Evolutionary conservation across 2,329 filamentous ascomycete species (phyloP).

Genomic region (Clonostachys rhizophaga): DNA sequence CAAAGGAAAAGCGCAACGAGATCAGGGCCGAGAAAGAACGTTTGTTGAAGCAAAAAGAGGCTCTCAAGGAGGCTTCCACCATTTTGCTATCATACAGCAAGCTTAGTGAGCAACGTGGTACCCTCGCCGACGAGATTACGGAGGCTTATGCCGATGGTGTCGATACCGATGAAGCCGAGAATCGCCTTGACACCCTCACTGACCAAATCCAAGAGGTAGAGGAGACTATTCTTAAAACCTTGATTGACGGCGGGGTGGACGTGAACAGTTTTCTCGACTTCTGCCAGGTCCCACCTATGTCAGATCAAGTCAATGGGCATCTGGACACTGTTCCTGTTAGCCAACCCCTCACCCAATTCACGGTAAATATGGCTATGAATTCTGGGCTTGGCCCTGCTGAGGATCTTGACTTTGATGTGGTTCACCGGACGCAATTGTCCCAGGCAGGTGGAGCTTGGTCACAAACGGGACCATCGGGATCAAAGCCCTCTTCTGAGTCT

Average conservation of each 20-base stretch:
- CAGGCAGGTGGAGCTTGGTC: no score
- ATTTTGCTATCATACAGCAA: slow-evolving; percentile 36
- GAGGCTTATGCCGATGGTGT: slow-evolving; percentile 44
- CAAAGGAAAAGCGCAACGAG: slow-evolving; percentile 36
- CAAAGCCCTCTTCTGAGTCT: no score
- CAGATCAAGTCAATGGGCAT: no score
- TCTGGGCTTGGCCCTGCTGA: slow-evolving; percentile 23
- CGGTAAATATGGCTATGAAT: slow-evolving; percentile 22
- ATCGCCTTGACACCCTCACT: slow-evolving; percentile 40
- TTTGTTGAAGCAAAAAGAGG: slow-evolving; percentile 38
- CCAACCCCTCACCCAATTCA: slow-evolving; percentile 25
- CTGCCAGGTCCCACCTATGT: slow-evolving; percentile 3
- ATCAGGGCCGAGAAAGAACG: slow-evolving; percentile 46
- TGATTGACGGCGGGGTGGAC: slow-evolving; percentile 40
- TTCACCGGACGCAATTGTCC: slow-evolving; percentile 42
- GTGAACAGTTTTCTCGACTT: slow-evolving; percentile 28
- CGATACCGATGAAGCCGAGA: slow-evolving; percentile 47
- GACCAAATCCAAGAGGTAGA: slow-evolving; percentile 38
- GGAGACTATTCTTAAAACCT: slow-evolving; percentile 27
- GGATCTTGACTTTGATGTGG: slow-evolving; percentile 37
- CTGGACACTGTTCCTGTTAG: slow-evolving; percentile 35
- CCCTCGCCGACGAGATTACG: slow-evolving; percentile 38
- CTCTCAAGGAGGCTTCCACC: slow-evolving; percentile 30
- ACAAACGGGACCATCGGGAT: no score
- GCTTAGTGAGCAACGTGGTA: slow-evolving; percentile 36